These are phyloP conservation scores for Venturia carpophila DNA, from an alignment of 2,329 filamentous ascomycete species.

Conservation along the genomic window DNA sequence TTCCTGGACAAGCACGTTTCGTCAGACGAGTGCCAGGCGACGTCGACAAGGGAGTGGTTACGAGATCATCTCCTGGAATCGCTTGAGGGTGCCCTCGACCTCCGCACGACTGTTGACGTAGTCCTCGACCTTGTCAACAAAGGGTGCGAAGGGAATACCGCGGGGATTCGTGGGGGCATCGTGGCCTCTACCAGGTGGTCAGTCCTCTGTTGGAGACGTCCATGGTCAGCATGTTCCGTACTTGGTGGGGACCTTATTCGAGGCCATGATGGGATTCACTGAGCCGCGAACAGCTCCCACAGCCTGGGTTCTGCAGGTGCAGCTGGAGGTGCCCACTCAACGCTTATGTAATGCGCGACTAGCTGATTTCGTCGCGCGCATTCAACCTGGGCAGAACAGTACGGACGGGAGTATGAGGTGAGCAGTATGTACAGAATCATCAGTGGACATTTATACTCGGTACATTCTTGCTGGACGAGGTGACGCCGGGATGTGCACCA, in stretches of 20 bases:
- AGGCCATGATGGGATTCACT: neutral
- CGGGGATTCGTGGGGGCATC: constrained; percentile 62
- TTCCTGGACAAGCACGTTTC: constrained; percentile 46
- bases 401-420: too few relatives aligned
- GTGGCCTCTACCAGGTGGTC: constrained; percentile 28
- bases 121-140: constrained; percentile 82
- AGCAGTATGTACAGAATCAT: too few relatives aligned
- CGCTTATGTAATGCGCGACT: too few relatives aligned
- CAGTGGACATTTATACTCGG: too few relatives aligned
- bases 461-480: too few relatives aligned
- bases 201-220: neutral
- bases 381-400: too few relatives aligned
- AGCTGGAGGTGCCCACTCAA: too few relatives aligned
- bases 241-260: neutral
- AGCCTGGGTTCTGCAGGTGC: neutral
- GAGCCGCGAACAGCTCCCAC: neutral
- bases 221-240: neutral
- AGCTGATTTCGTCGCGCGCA: too few relatives aligned
- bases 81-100: constrained; percentile 72
- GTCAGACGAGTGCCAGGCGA: constrained; percentile 4
- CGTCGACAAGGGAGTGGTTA: constrained; percentile 33
- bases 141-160: constrained; percentile 75
- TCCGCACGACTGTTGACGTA: constrained; percentile 72
- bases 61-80: constrained; percentile 92
- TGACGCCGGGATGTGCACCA: too few relatives aligned